These are phyloP conservation scores for Aspergillus sp. DNA, from an alignment of 2,329 filamentous ascomycete genomes.

Conservation along the genomic window DNA sequence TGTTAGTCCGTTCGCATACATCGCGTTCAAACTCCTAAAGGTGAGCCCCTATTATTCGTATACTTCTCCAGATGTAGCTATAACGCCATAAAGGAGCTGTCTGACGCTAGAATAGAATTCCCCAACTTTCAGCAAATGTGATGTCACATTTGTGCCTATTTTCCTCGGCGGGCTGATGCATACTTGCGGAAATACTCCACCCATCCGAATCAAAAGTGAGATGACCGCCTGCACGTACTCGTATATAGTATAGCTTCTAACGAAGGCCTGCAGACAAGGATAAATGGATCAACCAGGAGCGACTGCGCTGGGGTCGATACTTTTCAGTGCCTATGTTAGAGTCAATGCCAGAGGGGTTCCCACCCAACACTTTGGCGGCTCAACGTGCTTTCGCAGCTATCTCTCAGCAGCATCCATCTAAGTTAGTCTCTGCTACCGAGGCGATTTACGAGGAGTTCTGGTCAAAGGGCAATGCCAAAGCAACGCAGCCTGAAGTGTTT, in stretches of 20 bases:
- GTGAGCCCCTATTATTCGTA: slow-evolving; percentile 39
- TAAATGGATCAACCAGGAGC: slow-evolving; percentile 56
- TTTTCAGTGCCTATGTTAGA: slow-evolving; percentile 56
- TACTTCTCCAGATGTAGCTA: not conserved
- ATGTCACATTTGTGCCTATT: slow-evolving; percentile 59
- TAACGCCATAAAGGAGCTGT: not conserved
- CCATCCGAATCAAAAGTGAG: slow-evolving; percentile 57
- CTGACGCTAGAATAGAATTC: slow-evolving; percentile 47
- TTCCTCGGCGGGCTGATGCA: slow-evolving; percentile 62
- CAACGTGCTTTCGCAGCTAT: slow-evolving; percentile 56
- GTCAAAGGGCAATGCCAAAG: slow-evolving; percentile 47
- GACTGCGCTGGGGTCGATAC: slow-evolving; percentile 53
- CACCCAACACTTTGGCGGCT: slow-evolving; percentile 50
- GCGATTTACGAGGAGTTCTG: slow-evolving; percentile 55
- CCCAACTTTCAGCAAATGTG: slow-evolving; percentile 54
- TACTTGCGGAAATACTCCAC: slow-evolving; percentile 53
- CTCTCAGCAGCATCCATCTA: slow-evolving; percentile 41
- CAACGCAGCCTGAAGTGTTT: slow-evolving; percentile 48
- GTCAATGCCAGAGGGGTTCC: slow-evolving; percentile 51
- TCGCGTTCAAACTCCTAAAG: slow-evolving; percentile 57
- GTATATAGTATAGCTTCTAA: not conserved
- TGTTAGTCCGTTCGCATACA: slow-evolving; percentile 61
- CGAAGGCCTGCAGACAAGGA: slow-evolving; percentile 52
- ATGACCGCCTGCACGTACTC: not conserved
- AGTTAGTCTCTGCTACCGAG: slow-evolving; percentile 43